These are phyloP conservation scores for Perkinsus marinus DNA, from an alignment of 169 alveolate genomes.

Conservation along the genomic window DNA sequence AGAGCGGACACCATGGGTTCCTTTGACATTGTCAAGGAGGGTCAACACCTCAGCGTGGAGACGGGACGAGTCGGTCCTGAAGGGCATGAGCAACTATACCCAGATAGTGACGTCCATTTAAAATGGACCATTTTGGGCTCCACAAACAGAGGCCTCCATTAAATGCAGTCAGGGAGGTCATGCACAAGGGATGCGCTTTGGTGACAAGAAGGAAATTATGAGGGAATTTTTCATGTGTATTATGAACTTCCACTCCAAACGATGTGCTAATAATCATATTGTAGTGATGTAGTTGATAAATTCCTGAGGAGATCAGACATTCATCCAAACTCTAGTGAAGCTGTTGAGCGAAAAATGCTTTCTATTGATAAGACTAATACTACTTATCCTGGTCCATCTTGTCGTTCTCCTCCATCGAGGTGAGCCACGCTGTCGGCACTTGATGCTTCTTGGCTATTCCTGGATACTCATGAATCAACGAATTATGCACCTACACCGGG, in stretches of 20 bases:
- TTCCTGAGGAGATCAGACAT: too few relatives aligned
- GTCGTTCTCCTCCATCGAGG: conserved; percentile 4
- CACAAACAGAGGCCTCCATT: too few relatives aligned
- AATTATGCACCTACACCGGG: not conserved
- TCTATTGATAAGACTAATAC: too few relatives aligned
- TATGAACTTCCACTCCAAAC: too few relatives aligned
- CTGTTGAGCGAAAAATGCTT: too few relatives aligned
- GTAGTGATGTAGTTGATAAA: too few relatives aligned
- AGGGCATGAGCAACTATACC: conserved; percentile 10
- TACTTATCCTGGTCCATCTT: not conserved
- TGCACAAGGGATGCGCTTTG: not conserved
- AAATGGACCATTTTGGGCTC: too few relatives aligned
- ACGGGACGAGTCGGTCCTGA: conserved; percentile 21
- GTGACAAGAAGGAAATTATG: too few relatives aligned
- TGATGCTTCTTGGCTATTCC: not conserved
- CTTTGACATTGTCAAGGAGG: conserved; percentile 24
- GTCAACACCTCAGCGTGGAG: conserved; percentile 31
- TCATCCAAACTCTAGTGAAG: too few relatives aligned
- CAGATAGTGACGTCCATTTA: too few relatives aligned
- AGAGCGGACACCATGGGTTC: not conserved
- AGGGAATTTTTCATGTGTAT: too few relatives aligned
- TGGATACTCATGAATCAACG: not conserved
- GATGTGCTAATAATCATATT: too few relatives aligned
- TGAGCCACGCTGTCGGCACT: not conserved
- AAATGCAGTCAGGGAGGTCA: not conserved